Evolutionary conservation across 495 filamentous ascomycete genomes (phyloP), one percentile per base, ranked within the genome.

Genomic region (Penicillium salamii): DNA sequence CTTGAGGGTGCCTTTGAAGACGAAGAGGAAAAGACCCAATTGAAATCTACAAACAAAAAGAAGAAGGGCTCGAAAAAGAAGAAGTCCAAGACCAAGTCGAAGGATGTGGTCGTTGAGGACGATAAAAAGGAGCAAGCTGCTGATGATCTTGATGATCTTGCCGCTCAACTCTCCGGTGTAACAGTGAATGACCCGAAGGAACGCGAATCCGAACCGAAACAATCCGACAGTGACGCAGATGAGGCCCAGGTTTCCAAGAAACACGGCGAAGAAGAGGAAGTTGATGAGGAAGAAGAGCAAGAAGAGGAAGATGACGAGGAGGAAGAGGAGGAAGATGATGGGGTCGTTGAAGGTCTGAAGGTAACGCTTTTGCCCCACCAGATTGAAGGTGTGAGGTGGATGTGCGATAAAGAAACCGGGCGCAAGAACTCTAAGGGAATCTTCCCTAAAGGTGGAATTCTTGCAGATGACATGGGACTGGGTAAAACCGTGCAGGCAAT

Each of bases 401-500:
- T 98, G 89, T 85, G 76, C 45, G 85, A 87, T 28, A 89, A 93
- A 53, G 93, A 98, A 64, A 83, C 86, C 9, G 90, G 91, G 2
- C 78, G 78, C 2, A 78, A 82, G 24, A 95, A 89, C 65, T 83
- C 80, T 49, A 79, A 76, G 49, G 89, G 89, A 2, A 84, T 85
- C 13, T 74, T 90, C 7, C 88, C 90, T 1, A 91, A 91, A 60
- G 91, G 91, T 33, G 90, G 90, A 18, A 91, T 96, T 46, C 78
- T 93, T 37, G 91, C 89, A 20, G 89, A 95, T 61, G 90, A 91
- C 44, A 97, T 97, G 92, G 92, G 92, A 19, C 74, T 97, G 21
- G 92, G 92, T 40, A 97, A 97, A 72, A 97, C 92, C 1, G 88
- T 98, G 37, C 88, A 91, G 50, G 81, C 90, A 13, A 76, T 98